phyloP scores from a whole-genome alignment of 202 grass and related monocot genomes.

The Tripidium arundinaceum region DNA sequence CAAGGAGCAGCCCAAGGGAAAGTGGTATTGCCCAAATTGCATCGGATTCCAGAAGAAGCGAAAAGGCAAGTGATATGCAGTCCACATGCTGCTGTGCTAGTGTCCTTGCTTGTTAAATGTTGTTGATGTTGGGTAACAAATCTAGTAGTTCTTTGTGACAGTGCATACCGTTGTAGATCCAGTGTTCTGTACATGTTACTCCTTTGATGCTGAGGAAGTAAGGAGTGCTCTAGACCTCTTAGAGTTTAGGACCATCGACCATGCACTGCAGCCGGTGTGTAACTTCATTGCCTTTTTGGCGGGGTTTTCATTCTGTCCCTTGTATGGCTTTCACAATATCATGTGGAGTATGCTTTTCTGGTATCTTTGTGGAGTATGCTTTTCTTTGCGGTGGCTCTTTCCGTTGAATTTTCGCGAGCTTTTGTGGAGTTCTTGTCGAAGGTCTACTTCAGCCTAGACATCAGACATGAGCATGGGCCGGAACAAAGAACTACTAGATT shows the following conservation, averaged over 20 bases:
- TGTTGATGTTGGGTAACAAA: background rate
- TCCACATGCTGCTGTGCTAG: background rate
- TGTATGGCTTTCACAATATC: background rate
- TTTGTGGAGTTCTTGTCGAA: no score
- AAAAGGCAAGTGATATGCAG: conserved; percentile 57
- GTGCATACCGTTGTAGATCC: conserved; percentile 17
- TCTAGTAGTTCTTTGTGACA: background rate
- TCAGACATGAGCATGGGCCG: no score
- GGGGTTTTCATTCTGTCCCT: background rate
- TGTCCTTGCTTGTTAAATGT: background rate
- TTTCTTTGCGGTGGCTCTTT: no score
- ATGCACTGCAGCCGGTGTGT: no score
- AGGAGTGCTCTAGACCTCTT: no score
- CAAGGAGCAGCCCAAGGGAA: conserved; percentile 89
- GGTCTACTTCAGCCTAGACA: no score
- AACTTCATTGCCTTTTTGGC: background rate
- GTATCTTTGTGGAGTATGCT: no score
- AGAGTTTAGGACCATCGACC: background rate
- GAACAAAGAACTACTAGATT: no score
- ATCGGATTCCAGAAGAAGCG: conserved; percentile 64
- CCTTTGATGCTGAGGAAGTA: no score
- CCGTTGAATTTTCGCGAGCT: no score
- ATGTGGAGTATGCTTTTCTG: background rate
- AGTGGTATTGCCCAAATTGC: conserved; percentile 88
- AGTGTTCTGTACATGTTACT: conserved; percentile 41